These are phyloP conservation scores for Ilyonectria destructans DNA, from an alignment of 2,329 filamentous ascomycete genomes.

Conservation along the genomic window DNA sequence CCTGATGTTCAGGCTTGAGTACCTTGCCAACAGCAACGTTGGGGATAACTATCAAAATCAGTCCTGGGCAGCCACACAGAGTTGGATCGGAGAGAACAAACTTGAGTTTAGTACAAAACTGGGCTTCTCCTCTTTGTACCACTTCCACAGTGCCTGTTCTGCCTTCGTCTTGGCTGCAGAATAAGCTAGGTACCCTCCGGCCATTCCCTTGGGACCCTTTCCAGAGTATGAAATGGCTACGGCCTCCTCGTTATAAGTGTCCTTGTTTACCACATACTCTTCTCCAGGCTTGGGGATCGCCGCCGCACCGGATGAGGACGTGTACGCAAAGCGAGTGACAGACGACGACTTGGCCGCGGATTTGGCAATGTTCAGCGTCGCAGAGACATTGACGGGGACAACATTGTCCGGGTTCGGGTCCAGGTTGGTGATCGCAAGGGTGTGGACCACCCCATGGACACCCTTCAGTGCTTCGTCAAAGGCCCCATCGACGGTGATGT, in stretches of 20 bases:
- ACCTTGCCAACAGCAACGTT: slow-evolving; percentile 16
- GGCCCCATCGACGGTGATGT: slow-evolving; percentile 49
- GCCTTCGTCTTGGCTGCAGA: slow-evolving; percentile 28
- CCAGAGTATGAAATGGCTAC: slow-evolving; percentile 15
- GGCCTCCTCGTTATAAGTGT: slow-evolving; percentile 27
- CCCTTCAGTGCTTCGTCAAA: slow-evolving; percentile 51
- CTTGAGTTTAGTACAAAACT: slow-evolving; percentile 20
- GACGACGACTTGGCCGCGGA: slow-evolving; percentile 5
- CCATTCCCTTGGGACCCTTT: slow-evolving; percentile 8
- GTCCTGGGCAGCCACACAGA: neutral
- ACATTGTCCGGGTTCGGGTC: slow-evolving; percentile 37
- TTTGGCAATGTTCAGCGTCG: slow-evolving; percentile 4
- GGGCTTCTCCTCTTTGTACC: slow-evolving; percentile 24
- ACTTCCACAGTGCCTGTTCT: slow-evolving; percentile 25
- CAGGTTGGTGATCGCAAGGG: slow-evolving; percentile 54
- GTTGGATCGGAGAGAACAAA: neutral
- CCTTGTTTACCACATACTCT: slow-evolving; percentile 10
- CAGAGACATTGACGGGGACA: slow-evolving; percentile 15
- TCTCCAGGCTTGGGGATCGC: slow-evolving; percentile 16
- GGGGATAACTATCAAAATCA: slow-evolving; percentile 14
- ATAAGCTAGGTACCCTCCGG: slow-evolving; percentile 18
- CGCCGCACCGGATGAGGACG: slow-evolving; percentile 14
- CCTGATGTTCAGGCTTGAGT: slow-evolving; percentile 12
- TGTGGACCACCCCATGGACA: slow-evolving; percentile 54
- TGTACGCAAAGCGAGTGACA: slow-evolving; percentile 22